Percentiles rank a stretch among this genome's conserved stretches.
Conservation (phyloP, 208 protist genomes). For the Leishmania tarentolae region DNA sequence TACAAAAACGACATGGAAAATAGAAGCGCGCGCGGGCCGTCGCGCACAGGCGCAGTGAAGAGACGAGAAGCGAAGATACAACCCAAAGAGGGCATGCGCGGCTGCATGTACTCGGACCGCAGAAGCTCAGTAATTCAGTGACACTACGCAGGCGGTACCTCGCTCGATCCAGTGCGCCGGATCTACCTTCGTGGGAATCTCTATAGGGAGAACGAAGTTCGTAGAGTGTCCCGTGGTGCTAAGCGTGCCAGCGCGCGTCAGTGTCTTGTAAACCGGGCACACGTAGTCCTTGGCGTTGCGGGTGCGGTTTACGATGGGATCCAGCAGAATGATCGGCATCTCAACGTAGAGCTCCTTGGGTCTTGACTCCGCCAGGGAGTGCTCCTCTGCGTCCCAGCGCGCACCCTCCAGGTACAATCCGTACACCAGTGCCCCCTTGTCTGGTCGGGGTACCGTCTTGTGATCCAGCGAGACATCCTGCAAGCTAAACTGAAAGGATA, state of each 20-base stretch:
- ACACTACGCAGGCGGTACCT: constrained; percentile 91
- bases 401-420: constrained; percentile 97
- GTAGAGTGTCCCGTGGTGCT: constrained; percentile 98
- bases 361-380: constrained; percentile 90
- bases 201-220: constrained; percentile 97
- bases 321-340: constrained; percentile 94
- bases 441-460: constrained; percentile 30
- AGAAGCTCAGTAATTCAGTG: constrained; percentile 74
- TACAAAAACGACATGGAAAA: neutral
- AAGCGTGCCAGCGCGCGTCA: constrained; percentile 94
- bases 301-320: constrained; percentile 74
- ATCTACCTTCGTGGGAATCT: constrained; percentile 90
- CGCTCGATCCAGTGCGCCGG: constrained; percentile 95
- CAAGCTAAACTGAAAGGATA: constrained; percentile 93
- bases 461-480: constrained; percentile 27
- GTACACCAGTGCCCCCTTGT: constrained; percentile 89
- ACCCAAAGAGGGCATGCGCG: neutral
- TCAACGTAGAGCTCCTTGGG: constrained; percentile 95
- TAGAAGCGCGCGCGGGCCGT: neutral
- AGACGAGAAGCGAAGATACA: neutral
- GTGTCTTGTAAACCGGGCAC: constrained; percentile 98
- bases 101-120: constrained; percentile 8
- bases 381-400: constrained; percentile 85
- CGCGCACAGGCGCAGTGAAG: neutral
- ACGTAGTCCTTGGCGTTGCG: constrained; percentile 79